Evolutionary conservation across 148 eudicot genomes (phyloP), one percentile per base, ranked within the genome.

Genomic region (Gaultheria prostrata): DNA sequence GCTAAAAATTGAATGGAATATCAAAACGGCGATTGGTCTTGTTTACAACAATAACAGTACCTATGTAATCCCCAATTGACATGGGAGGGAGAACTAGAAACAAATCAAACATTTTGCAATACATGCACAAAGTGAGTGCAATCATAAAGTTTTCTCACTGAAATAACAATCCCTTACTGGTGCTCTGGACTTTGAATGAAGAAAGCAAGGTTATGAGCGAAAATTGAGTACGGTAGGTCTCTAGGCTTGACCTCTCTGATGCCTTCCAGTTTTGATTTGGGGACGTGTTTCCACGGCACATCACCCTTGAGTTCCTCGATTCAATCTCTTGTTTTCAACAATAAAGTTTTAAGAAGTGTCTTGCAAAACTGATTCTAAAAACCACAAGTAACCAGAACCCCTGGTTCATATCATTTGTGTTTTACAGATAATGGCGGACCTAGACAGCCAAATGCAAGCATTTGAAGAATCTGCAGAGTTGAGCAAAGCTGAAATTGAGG

Each of bases 381-480:
- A 67, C 35, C 18, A 28, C 39, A 30, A 67, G 18, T 12, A 67
- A 13, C 28, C 39, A 28, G 18, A 67, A 28, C 28, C 32, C 39
- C n/a, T n/a, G 8, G 21, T 53, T 57, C 69, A 65, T 5, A 39
- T 51, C 33, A 24, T 77, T 84, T 80, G 77, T 87, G 61, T 50
- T 87, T 39, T 76, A 71, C 93, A 96, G 99, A 96, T 96, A 82
- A 91, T 92, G 95, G 98, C 82, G 78, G 92, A 90, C 61, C 92
- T 94, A 77, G 98, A 96, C 84, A 90, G 89, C 84, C 89, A 81
- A 82, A 94, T 96, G 98, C 78, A 75, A 75, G 97, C 90, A 18
- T 94, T 94, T 59, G 98, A 96, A 88, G 98, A 96, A 86, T 86
- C 95, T 10, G 45, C 88, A 43, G 92, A 89, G 87, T 56, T 85